Evolutionary conservation across 2,329 filamentous ascomycete genomes (phyloP), one percentile per base, ranked within the genome.

Genomic region (Albophoma yamanashiensis): DNA sequence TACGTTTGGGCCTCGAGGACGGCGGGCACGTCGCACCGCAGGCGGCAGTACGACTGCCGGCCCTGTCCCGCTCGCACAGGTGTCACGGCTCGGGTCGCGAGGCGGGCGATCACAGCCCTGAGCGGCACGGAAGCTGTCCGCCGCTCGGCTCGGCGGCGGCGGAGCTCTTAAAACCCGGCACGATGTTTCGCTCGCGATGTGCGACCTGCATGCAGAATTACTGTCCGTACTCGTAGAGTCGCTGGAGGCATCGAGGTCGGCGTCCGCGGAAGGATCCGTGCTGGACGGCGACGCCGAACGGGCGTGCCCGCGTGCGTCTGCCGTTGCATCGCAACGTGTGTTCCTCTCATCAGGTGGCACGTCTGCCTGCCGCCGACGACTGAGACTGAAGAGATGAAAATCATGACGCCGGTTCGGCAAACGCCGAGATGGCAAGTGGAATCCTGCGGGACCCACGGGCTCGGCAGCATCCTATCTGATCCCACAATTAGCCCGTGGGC

Each of bases 1-100:
- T 57, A 27, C 56, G n/a, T 47, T 50, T 39, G 43, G 43, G 40
- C 43, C 40, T 34, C 7, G n/a, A 50, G 40, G 56, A 17, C 56
- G 56, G 43, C 56, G 50, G n/a, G 43, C 56, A 27, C 34, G 56
- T 58, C 15, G 42, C 56, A 58, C 56, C 39, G 56, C 56, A 58
- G 56, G 42, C 43, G 1, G 47, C 17, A 7, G 47, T 34, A 52
- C 20, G 47, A 34, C 47, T 52, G 47, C 47, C 47, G 47, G 27
- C 27, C 47, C 27, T 52, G 47, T n/a, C 4, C 25, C 31, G 27
- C 27, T 52, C 1, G 47, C 47, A 52, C 25, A 27, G 4, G 25
- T 25, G 27, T 52, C 27, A n/a, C 27, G 27, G 47, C 47, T 2
- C 47, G 47, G 7, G 25, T 34, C 25, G 27, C 4, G 27, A 34